Base-by-base conservation (phyloP, 2,329 filamentous ascomycete genomes). In the Eutypella sp. region DNA sequence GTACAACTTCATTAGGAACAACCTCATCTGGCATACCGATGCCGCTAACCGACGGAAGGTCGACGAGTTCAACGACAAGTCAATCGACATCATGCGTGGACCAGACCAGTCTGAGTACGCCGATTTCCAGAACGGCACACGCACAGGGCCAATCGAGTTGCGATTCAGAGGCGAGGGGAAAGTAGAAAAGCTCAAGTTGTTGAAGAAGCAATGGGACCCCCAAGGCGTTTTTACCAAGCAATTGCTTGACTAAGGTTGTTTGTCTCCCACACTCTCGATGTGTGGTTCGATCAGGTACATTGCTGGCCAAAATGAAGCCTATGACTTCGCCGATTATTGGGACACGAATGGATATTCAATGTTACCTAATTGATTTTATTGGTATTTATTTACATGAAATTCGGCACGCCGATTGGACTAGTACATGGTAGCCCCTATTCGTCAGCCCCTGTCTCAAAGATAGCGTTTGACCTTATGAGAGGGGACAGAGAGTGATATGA, bases 131-230 rank as follows among this genome's bases (percentile, higher is more conserved):
- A 58, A 55, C 24, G 43, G 45, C 16, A 50, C 47, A 2, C 47
- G 52, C 16, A 41, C 41, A 18, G 52, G 29, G 7, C 53, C 50
- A 3, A 46, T 57, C n/a, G 53, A 49, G 42, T 40, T 46, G 23
- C 48, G 53, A 5, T 57, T 44, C 37, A 44, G 46, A 45, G 56
- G 46, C 42, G 48, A 18, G 3, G 41, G 40, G 11, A 50, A 40
- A 36, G 24, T 60, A 13, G 45, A 51, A n/a, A 59, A 51, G 24
- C 42, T 63, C 13, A 50, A 47, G 18, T 46, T 39, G 1, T 37
- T 63, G 41, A 62, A 63, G 49, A 57, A 40, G 31, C 48, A 47
- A 37, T 58, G 56, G 54, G 60, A 63, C 44, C 53, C 58, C 4
- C 43, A 44, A 9, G 57, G 55, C 1, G 47, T 57, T 9, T 62